phyloP scores from a whole-genome alignment of 1,284 basidiomycete species.

The Ceratobasidium sp. region DNA sequence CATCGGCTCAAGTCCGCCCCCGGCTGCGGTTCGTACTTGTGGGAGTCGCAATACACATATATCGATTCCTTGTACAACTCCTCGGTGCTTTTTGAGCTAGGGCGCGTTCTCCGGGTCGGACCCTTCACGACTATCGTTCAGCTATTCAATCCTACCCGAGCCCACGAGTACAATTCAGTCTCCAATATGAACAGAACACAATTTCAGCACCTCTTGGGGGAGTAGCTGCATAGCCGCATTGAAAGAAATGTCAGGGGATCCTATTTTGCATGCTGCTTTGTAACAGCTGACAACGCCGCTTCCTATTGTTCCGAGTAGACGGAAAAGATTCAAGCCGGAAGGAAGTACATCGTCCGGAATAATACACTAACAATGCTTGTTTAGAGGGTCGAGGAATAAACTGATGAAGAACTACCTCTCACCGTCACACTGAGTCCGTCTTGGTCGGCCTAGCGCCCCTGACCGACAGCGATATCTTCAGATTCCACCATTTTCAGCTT shows the following conservation, averaged over 20 bases:
- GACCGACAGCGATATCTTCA: not conserved
- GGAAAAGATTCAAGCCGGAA: constrained; percentile 9
- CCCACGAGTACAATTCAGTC: not conserved
- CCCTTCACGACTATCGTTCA: too few relatives aligned
- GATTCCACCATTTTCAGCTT: not conserved
- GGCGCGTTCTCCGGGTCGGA: constrained; percentile 5
- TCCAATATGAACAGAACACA: constrained; percentile 9
- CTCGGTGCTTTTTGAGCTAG: not conserved
- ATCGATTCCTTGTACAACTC: not conserved
- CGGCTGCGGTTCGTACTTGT: not conserved
- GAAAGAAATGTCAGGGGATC: not conserved
- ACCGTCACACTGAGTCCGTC: not conserved
- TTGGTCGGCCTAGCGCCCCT: not conserved
- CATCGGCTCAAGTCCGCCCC: too few relatives aligned
- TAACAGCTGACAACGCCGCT: not conserved
- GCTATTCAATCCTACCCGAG: not conserved
- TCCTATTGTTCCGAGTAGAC: not conserved
- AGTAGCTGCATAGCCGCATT: not conserved
- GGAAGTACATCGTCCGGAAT: not conserved
- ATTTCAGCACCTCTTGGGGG: not conserved
- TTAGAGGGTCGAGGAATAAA: not conserved
- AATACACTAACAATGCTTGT: not conserved
- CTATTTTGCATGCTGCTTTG: not conserved
- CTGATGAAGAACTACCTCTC: not conserved
- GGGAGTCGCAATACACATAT: not conserved